Conservation (phyloP, 2,329 filamentous ascomycete species). For the Fusarium temperatum region DNA sequence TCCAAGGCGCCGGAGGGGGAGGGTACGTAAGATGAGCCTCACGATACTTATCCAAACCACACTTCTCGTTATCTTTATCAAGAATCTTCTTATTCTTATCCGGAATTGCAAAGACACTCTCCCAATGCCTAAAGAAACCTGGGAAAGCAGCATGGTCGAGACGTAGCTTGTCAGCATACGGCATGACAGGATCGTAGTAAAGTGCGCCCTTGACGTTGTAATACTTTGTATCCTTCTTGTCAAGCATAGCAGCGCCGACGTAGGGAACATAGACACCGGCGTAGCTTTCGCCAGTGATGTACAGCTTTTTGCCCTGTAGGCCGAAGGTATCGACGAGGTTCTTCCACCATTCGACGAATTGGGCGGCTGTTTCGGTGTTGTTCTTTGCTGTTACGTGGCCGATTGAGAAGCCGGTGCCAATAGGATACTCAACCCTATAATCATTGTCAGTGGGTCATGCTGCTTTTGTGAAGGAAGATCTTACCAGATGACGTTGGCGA, state of each 20-base stretch:
- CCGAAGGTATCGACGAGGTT: constrained; percentile 13
- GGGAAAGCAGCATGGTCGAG: constrained; percentile 14
- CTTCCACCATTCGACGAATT: constrained; percentile 17
- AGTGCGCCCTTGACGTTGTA: constrained; percentile 7
- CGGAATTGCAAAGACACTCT: constrained; percentile 16
- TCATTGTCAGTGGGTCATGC: too few species aligned
- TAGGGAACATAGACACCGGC: constrained; percentile 13
- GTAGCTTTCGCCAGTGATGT: constrained; percentile 8
- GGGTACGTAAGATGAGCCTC: constrained; percentile 8
- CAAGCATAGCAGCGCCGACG: constrained; percentile 9
- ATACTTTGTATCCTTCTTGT: constrained; percentile 8
- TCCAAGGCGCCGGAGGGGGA: background rate
- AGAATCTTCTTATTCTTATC: constrained; percentile 22
- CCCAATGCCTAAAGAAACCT: constrained; percentile 4
- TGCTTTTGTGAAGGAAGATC: fast-evolving
- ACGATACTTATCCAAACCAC: constrained; percentile 9
- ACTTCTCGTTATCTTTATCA: constrained; percentile 13
- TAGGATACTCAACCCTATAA: constrained; percentile 6
- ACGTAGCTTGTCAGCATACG: background rate
- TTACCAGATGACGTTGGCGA: constrained; percentile 14
- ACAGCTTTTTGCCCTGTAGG: background rate
- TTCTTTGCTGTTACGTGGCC: constrained; percentile 10
- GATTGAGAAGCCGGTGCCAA: constrained; percentile 11
- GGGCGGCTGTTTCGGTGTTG: constrained; percentile 4
- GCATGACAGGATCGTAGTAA: constrained; percentile 22